These are phyloP conservation scores for Spathaspora boniae DNA, from an alignment of 805 yeast genomes.

Conservation along the genomic window DNA sequence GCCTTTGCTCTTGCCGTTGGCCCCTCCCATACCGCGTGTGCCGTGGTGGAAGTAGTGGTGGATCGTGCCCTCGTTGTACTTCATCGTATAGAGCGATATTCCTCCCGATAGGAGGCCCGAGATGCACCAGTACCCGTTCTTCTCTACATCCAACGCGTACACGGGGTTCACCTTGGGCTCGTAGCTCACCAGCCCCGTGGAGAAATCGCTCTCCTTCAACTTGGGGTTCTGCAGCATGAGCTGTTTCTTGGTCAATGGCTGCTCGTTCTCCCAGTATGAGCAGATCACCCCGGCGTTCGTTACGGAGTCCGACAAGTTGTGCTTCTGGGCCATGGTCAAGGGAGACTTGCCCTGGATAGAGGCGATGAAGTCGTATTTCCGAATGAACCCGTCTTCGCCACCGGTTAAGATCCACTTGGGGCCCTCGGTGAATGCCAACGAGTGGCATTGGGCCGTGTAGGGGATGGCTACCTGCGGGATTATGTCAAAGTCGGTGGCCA, in stretches of 20 bases:
- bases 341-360: conserved; percentile 86
- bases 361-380: conserved; percentile 83
- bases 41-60: conserved; percentile 63
- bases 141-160: conserved; percentile 79
- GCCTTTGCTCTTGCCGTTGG: no score
- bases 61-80: conserved; percentile 78
- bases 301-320: conserved; percentile 73
- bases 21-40: no score
- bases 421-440: conserved; percentile 73
- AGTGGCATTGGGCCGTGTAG: conserved; percentile 72
- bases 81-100: conserved; percentile 74
- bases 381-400: conserved; percentile 90
- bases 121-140: conserved; percentile 77
- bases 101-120: conserved; percentile 86
- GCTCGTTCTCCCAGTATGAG: conserved; percentile 96
- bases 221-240: conserved; percentile 31
- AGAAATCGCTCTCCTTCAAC: conserved; percentile 32
- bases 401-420: conserved; percentile 89
- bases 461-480: conserved; percentile 87
- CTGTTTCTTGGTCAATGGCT: conserved; percentile 57
- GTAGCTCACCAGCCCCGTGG: conserved; percentile 37
- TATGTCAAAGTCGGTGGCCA: conserved; percentile 61
- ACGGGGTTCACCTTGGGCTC: conserved; percentile 79
- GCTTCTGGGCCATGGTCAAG: conserved; percentile 86
- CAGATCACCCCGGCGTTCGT: conserved; percentile 77